Base-by-base conservation (phyloP, 768 basidiomycete genomes). In the Hygrophoropsis aurantiaca region DNA sequence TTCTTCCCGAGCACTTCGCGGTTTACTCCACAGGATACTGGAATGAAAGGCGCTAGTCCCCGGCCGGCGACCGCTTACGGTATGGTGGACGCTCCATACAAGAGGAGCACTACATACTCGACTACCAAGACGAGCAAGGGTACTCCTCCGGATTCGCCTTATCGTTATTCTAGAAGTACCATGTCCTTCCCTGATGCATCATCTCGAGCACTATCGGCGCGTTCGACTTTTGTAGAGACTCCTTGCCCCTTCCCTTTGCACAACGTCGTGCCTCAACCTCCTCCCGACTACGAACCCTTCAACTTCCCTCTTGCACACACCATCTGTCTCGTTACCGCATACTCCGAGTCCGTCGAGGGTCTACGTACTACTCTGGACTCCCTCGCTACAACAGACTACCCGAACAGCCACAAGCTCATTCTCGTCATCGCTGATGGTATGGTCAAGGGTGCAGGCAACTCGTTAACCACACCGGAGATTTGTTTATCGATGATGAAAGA, bases 281-380 rank as follows among this genome's bases (percentile, higher is more conserved):
- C 93, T 21, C 74, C 79, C 1, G 94, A 97, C 58, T 94, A 81
- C 54, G 89, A 97, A 64, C 97, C 97, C 0, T 97, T 95, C 79
- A 89, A 91, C 59, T 99, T 90, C 76, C 94, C 93, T 0, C 82
- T 97, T 40, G 87, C 82, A 1, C 92, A 98, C 67, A 86, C 90
- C 4, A 94, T 98, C 56, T 91, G 92, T 59, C 84, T 98, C 38
- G 97, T 99, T 52, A 99, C 97, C 1, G 97, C 97, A 1, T 99
- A 99, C 66, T 97, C 95, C 0, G 97, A 99, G 67, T 94, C 92
- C 3, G 78, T 94, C 18, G 94, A 97, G 65, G 97, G 97, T 71
- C 74, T 99, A 2, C 82, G 95, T 32, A 99, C 97, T 15, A 99
- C 97, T 0, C 75, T 99, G n/a, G 97, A 99, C 67, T 97, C 97